A percentile compares a stretch with the other conserved stretches of the same genome.
These are phyloP conservation scores for Alternaria sp. DNA, from an alignment of 2,329 filamentous ascomycete species.

Conservation along the genomic window DNA sequence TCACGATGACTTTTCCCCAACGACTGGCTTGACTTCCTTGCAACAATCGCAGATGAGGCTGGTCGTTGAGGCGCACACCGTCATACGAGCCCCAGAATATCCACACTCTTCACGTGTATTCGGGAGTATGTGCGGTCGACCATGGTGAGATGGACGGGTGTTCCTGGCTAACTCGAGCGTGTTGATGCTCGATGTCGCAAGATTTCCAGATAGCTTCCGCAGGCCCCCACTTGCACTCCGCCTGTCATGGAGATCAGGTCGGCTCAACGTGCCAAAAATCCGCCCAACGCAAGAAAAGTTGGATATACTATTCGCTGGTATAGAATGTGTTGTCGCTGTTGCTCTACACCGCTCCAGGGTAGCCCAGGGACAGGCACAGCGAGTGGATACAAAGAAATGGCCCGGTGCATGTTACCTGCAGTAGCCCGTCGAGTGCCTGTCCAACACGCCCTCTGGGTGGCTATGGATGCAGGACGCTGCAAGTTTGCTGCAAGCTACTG, in stretches of 20 bases:
- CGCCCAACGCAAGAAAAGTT: conserved; percentile 4
- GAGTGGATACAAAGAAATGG: conserved; percentile 34
- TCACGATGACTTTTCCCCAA: neutral
- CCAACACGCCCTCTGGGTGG: conserved; percentile 31
- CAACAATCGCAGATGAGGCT: conserved; percentile 18
- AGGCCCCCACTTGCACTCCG: conserved; percentile 28
- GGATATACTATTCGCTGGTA: conserved; percentile 31
- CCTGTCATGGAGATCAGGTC: conserved; percentile 20
- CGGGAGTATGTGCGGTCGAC: conserved; percentile 10
- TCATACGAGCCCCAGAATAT: neutral
- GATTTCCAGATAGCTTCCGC: conserved; percentile 24
- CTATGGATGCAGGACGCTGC: conserved; percentile 35
- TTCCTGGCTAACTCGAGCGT: conserved; percentile 17
- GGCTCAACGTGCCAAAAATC: neutral
- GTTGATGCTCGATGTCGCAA: conserved; percentile 25
- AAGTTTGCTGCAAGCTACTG: conserved; percentile 31
- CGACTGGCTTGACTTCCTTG: conserved; percentile 11
- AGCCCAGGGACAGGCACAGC: conserved; percentile 37
- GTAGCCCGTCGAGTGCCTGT: conserved; percentile 39
- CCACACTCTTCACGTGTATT: conserved; percentile 15
- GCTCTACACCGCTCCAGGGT: conserved; percentile 40
- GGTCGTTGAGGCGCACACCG: conserved; percentile 10
- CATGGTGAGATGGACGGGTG: conserved; percentile 15
- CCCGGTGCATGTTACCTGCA: conserved; percentile 40
- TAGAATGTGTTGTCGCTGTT: conserved; percentile 37